These are phyloP conservation scores for Trypanosoma mega DNA, from an alignment of 208 protist species.

Conservation along the genomic window DNA sequence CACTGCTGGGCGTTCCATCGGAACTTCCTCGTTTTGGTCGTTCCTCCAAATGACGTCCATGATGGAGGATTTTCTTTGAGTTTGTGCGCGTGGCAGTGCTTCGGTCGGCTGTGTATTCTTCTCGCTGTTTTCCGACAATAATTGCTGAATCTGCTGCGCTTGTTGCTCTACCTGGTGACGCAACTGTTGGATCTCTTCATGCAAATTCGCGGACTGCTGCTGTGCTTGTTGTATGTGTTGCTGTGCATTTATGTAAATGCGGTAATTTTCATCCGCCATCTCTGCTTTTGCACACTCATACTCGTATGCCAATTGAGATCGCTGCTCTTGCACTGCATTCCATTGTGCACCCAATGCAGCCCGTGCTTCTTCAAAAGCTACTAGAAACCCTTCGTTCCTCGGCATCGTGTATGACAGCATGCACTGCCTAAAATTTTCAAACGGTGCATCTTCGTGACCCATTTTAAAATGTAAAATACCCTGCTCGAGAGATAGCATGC, in stretches of 20 bases:
- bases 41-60: neutral
- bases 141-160: neutral
- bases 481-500: neutral
- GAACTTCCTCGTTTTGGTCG: neutral
- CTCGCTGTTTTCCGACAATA: neutral
- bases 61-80: neutral
- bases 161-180: neutral
- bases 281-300: neutral
- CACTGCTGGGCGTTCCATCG: neutral
- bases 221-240: neutral
- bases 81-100: neutral
- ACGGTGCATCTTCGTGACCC: neutral
- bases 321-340: neutral
- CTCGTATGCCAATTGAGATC: neutral
- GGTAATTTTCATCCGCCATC: neutral
- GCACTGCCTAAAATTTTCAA: neutral
- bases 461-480: neutral
- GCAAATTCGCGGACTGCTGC: neutral
- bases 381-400: neutral
- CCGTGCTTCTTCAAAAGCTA: neutral
- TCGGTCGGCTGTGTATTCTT: neutral
- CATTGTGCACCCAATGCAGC: neutral
- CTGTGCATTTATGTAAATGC: neutral
- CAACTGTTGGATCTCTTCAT: neutral
- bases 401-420: neutral